Evolutionary conservation across 345 rosid genomes (phyloP), one percentile per base, ranked within the genome.

Genomic region (Gossypioides kirkii): DNA sequence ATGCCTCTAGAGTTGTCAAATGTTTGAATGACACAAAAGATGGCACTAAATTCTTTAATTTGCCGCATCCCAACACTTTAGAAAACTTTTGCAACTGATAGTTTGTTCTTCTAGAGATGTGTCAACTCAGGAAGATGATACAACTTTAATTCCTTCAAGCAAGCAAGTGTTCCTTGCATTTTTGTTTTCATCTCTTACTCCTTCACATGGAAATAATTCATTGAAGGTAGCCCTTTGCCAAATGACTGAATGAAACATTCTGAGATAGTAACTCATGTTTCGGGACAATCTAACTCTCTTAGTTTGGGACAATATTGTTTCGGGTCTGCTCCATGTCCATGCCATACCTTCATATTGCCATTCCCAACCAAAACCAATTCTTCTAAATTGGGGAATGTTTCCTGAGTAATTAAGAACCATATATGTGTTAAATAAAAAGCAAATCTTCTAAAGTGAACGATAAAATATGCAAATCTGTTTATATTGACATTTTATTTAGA

Each of bases 1-100:
- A 54, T 20, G 73, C 74, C 0, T 61, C 3, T 5, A 81, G 6
- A 59, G 50, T 36, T 0, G 47, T 65, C 18, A 80, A 22, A 41
- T 76, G 65, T 32, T 10, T 3, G 10, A 83, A 68, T 32, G 74
- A 70, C n/a, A 59, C 20, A 0, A 56, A 36, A 0, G 69, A 59
- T 26, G 74, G 58, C 20, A 61, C 28, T 38, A 77, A 28, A 70
- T 3, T 63, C 7, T 45, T 28, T n/a, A 82, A 45, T 3, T 47
- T 22, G 13, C 0, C n/a, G 50, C 78, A 75, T 10, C 0, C 4
- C 12, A 0, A 0, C 13, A 75, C 28, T 42, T 2, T 1, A 79
- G 52, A 53, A 43, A 64, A 42, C 28, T 43, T 41, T 5, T 47
- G 32, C 55, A 2, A 10, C n/a, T 43, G 4, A 26, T 5, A 32